Evolutionary conservation across 768 basidiomycete genomes (phyloP).

Genomic region (Hygrocybe punicea): DNA sequence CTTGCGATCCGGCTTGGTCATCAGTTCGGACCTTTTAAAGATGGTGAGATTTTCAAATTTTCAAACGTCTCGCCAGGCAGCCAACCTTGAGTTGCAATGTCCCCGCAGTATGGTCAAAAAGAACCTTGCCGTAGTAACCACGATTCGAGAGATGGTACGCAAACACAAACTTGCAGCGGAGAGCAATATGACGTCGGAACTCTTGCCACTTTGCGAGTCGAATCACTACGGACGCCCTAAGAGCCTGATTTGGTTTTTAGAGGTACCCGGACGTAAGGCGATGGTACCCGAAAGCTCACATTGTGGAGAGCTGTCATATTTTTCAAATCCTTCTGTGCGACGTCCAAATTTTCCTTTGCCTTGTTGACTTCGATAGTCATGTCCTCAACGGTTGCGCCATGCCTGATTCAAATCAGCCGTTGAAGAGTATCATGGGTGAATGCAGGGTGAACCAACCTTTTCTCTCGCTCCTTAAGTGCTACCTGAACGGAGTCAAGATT

Average conservation of each 20-base stretch:
- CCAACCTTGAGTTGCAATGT: slow-evolving; percentile 62
- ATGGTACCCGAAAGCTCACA: slow-evolving; percentile 32
- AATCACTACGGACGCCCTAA: slow-evolving; percentile 59
- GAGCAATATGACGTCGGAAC: slow-evolving; percentile 84
- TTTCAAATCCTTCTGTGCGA: slow-evolving; percentile 58
- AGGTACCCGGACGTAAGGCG: not conserved
- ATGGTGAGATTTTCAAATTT: not conserved
- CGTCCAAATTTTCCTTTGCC: slow-evolving; percentile 56
- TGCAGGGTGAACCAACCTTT: slow-evolving; percentile 40
- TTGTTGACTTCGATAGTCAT: slow-evolving; percentile 69
- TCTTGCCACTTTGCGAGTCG: slow-evolving; percentile 80
- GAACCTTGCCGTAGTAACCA: slow-evolving; percentile 84
- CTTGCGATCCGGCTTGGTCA: slow-evolving; percentile 65
- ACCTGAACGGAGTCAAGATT: slow-evolving; percentile 59
- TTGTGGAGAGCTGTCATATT: slow-evolving; percentile 64
- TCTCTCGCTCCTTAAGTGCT: slow-evolving; percentile 66
- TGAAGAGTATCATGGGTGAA: not conserved
- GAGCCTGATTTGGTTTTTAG: slow-evolving; percentile 43
- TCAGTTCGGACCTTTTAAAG: slow-evolving; percentile 70
- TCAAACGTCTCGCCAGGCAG: not conserved
- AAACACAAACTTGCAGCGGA: slow-evolving; percentile 82
- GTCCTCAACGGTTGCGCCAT: slow-evolving; percentile 75
- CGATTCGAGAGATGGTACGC: slow-evolving; percentile 77
- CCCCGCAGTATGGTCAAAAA: slow-evolving; percentile 74
- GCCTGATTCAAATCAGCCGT: slow-evolving; percentile 38